Evolutionary conservation across 306 rosid genomes (phyloP).

Genomic region (Cucumis cinereus): DNA sequence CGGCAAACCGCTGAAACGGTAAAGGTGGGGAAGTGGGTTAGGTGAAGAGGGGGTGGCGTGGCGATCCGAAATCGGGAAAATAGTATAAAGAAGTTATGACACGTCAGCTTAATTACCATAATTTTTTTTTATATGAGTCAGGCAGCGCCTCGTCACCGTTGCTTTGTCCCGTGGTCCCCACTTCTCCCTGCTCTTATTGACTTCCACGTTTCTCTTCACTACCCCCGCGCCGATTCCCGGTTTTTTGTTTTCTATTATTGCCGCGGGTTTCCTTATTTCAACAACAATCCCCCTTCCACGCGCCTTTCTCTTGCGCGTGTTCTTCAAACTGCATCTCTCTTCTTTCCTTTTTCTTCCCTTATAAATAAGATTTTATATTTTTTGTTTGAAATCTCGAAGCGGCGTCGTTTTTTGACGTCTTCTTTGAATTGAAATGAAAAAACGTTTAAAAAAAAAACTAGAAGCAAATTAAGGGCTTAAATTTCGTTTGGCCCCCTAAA

Average conservation of each 20-base stretch:
- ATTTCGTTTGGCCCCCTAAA: neutral
- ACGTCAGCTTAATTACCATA: neutral
- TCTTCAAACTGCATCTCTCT: neutral
- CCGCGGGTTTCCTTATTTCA: neutral
- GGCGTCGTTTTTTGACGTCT: neutral
- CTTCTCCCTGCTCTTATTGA: neutral
- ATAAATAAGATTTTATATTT: too few species aligned
- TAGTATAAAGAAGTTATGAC: neutral
- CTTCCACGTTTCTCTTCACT: neutral
- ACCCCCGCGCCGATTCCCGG: constrained; percentile 6
- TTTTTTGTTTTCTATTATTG: neutral
- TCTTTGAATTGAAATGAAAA: neutral
- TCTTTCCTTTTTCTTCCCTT: neutral
- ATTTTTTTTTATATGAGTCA: neutral
- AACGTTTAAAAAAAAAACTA: neutral
- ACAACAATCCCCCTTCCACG: neutral
- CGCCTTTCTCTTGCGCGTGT: neutral
- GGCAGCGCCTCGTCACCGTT: constrained; percentile 42
- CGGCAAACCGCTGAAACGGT: neutral
- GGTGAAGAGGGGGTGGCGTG: constrained; percentile 24
- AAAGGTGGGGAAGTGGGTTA: neutral
- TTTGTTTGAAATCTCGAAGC: neutral
- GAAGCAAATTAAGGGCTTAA: neutral
- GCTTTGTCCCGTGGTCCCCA: constrained; percentile 19
- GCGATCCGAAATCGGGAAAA: constrained; percentile 36